Evolutionary conservation across 106 monocot genomes (phyloP), one percentile per base, ranked within the genome.

Genomic region (Acorus gramineus): DNA sequence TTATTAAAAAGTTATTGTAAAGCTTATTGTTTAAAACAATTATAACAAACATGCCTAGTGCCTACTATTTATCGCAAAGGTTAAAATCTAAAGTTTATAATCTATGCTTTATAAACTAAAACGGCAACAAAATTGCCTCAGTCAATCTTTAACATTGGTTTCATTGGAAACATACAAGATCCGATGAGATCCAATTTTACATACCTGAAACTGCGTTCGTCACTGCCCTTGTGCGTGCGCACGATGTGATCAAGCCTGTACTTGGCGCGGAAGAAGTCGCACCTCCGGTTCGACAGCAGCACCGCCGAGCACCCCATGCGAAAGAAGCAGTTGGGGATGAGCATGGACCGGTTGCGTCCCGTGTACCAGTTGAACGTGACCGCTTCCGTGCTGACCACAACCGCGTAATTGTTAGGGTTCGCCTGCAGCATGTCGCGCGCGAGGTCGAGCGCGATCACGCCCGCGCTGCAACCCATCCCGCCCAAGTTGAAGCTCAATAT

Each of bases 291-390:
- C 11, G 84, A 84, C 2, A 89, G 66, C 53, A 84, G 76, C 47
- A 79, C 69, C 2, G 88, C 84, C 2, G 84, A 84, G 73, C 88
- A 89, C 3, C 88, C 88, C 60, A 78, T 81, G 4, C 88, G 68
- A 58, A 88, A 88, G 73, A 84, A 89, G 73, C 78, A 84, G 57
- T 89, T 89, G 2, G 88, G 88, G 9, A 89, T 89, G 48, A 89
- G 73, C 88, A 89, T 89, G 10, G 81, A 81, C 8, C 81, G 71
- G 63, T 77, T 81, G 66, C 69, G 64, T 8, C 88, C 84, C 2
- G 73, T 42, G 61, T 89, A 89, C 88, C 88, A 89, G 2, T 84
- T 84, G 49, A 89, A 89, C 53, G 67, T 76, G 46, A 89, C 73
- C 0, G 81, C 84, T 71, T 89, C 84, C 4, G 81, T 84, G 81